These are phyloP conservation scores for Coemansia sp. DNA, from an alignment of 192 early-diverging fungal species.

Conservation along the genomic window DNA sequence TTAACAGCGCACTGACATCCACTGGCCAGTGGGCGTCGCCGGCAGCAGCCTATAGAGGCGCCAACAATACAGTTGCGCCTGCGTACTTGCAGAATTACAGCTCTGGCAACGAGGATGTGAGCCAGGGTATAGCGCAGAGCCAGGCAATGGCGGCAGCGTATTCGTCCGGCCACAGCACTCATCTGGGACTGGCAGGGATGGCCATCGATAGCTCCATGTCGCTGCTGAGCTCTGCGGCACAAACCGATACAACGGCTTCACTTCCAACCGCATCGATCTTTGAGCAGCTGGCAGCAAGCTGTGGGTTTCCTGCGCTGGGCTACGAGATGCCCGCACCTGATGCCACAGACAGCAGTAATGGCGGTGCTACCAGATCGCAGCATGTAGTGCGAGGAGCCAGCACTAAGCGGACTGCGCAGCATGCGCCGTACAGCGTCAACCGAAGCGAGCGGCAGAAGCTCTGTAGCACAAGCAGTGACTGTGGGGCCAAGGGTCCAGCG, in stretches of 20 bases:
- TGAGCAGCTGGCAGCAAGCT: conserved; percentile 24
- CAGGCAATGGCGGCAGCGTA: background rate
- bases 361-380: conserved; percentile 16
- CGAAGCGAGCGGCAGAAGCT: conserved; percentile 18
- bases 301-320: conserved; percentile 14
- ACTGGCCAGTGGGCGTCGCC: conserved; percentile 2
- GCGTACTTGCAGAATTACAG: background rate
- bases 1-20: background rate
- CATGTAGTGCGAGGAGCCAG: conserved; percentile 30
- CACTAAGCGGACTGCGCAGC: conserved; percentile 21
- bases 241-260: background rate
- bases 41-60: background rate
- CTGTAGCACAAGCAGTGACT: conserved; percentile 16
- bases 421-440: conserved; percentile 29
- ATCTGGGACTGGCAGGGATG: conserved; percentile 43
- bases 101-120: background rate
- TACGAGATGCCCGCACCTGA: background rate
- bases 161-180: conserved; percentile 6
- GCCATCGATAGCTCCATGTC: conserved; percentile 16
- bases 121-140: conserved; percentile 1
- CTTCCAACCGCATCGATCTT: conserved; percentile 12
- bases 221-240: conserved; percentile 2
- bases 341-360: conserved; percentile 2
- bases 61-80: conserved; percentile 1
- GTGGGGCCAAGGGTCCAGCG: background rate